Evolutionary conservation across 805 yeast species (phyloP).

Genomic region (Monosporozyma servazzii): DNA sequence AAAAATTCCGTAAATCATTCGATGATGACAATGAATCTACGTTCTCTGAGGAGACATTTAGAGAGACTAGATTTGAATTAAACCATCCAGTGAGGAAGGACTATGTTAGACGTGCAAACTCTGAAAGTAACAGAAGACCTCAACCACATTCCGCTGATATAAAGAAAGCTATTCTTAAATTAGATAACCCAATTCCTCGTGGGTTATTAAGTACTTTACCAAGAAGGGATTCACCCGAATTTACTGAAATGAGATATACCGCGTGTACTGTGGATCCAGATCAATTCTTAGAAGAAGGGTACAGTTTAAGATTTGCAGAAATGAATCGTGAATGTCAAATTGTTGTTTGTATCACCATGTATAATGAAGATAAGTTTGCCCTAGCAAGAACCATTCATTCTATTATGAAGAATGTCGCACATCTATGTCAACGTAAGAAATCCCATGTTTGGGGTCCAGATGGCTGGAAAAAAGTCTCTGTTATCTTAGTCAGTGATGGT

Average conservation of each 20-base stretch:
- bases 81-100: slow-evolving; percentile 29
- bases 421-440: slow-evolving; percentile 69
- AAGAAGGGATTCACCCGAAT: slow-evolving; percentile 82
- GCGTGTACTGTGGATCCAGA: slow-evolving; percentile 95
- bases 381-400: slow-evolving; percentile 92
- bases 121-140: slow-evolving; percentile 60
- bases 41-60: slow-evolving; percentile 28
- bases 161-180: slow-evolving; percentile 62
- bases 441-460: slow-evolving; percentile 92
- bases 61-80: slow-evolving; percentile 30
- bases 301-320: slow-evolving; percentile 77
- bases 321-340: slow-evolving; percentile 86
- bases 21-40: slow-evolving; percentile 24
- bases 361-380: slow-evolving; percentile 85
- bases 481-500: slow-evolving; percentile 87
- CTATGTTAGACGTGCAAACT: slow-evolving; percentile 46
- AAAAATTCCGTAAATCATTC: slow-evolving; percentile 49
- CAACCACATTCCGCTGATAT: slow-evolving; percentile 20
- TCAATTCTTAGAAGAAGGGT: slow-evolving; percentile 69
- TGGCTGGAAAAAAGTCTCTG: slow-evolving; percentile 95
- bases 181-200: slow-evolving; percentile 92
- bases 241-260: slow-evolving; percentile 91
- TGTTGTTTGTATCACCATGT: slow-evolving; percentile 91
- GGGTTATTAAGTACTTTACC: slow-evolving; percentile 80
- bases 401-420: slow-evolving; percentile 85